These are phyloP conservation scores for Chytridiales sp. DNA, from an alignment of 371 early-diverging fungal genomes.

Conservation along the genomic window DNA sequence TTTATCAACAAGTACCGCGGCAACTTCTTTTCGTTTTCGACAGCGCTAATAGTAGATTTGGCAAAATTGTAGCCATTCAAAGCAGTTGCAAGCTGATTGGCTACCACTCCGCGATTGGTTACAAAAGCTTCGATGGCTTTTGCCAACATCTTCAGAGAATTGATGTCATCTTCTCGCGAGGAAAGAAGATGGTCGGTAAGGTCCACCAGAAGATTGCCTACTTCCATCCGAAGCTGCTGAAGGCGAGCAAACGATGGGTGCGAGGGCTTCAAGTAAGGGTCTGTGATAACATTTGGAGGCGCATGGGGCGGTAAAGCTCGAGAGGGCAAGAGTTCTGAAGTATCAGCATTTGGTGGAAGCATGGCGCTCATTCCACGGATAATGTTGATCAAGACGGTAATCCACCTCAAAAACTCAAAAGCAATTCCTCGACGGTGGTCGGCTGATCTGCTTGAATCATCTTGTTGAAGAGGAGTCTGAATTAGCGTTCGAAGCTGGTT, in stretches of 20 bases:
- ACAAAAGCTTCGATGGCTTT: conserved; percentile 59
- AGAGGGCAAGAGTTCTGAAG: background rate
- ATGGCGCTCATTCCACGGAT: conserved; percentile 18
- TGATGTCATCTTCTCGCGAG: conserved; percentile 71
- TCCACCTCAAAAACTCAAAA: conserved; percentile 32
- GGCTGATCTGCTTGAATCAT: background rate
- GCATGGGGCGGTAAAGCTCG: no score
- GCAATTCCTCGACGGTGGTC: conserved; percentile 3
- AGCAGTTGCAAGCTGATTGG: conserved; percentile 46
- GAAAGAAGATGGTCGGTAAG: conserved; percentile 11
- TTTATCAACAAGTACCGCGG: conserved; percentile 40
- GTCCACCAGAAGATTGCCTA: conserved; percentile 8
- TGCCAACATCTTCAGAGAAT: conserved; percentile 67
- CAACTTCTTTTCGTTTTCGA: conserved; percentile 11
- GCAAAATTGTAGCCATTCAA: conserved; percentile 61
- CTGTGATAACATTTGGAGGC: background rate
- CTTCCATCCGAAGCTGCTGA: conserved; percentile 1
- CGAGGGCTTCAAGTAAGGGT: conserved; percentile 28
- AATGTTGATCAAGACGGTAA: conserved; percentile 50
- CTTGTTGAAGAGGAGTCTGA: conserved; percentile 5
- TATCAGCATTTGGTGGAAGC: conserved; percentile 21
- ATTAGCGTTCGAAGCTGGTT: conserved; percentile 53
- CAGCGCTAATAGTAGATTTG: conserved; percentile 47
- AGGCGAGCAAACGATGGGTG: conserved; percentile 17
- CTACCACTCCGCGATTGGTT: conserved; percentile 68